Base-by-base conservation (phyloP, 805 yeast genomes). In the Myxozyma vanderwaltii region DNA sequence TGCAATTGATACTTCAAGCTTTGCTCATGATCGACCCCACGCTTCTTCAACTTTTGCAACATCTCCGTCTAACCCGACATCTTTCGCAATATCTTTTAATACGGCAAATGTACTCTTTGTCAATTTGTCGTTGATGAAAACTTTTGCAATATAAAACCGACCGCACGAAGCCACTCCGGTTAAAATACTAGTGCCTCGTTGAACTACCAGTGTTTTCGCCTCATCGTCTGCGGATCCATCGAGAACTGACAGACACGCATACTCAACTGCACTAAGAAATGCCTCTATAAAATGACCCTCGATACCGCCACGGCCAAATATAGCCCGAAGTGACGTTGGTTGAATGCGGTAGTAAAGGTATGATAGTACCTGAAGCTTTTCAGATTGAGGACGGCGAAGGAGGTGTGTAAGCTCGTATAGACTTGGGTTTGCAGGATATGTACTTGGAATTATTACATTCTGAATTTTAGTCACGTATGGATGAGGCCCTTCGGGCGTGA, bases 251-350 rank as follows among this genome's bases (percentile, higher is more conserved):
- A 23, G 5, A 21, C 41, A 29, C 17, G 54, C 54, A 13, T 50
- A 43, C 23, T 33, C 26, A 6, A 61, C 39, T 29, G 58, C 50
- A 5, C 48, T 50, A 15, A 61, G 35, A 49, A 61, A 57, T 4
- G 40, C 46, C 23, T 61, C 59, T 26, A 61, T 46, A 26, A 49
- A 48, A 24, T 58, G 55, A 15, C 59, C 56, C 26, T 61, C 64
- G 21, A 61, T 54, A 10, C 64, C 64, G 17, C 59, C 64, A 13
- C 59, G 58, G 3, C 59, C 56, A 36, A 61, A 61, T 4, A 58
- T 36, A 7, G 33, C n/a, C 6, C 26, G 21, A 3, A 59, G 36
- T 2, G 54, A 43, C 10, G 21, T 21, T 5, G 60, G 48, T 7
- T 53, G 49, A 19, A 56, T 29, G 24, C 44, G 17, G 6, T 47